Evolutionary conservation across 345 rosid species (phyloP).

Genomic region (Eucalyptus victrix): DNA sequence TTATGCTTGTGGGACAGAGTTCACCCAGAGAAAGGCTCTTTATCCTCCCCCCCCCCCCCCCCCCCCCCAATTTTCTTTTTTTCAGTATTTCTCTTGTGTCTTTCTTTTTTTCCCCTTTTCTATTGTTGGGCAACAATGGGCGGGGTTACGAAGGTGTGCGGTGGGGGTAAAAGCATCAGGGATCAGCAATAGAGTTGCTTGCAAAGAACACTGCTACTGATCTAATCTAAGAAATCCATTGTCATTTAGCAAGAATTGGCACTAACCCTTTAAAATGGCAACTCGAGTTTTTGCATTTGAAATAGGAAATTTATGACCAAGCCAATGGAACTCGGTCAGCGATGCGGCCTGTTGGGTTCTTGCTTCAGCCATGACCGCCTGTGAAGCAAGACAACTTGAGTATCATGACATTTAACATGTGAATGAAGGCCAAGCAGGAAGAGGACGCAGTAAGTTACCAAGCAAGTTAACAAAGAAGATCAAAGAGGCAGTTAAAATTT

Average conservation of each 20-base stretch:
- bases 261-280: conserved; percentile 79
- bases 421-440: neutral
- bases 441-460: neutral
- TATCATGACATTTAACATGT: neutral
- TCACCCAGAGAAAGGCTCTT: neutral
- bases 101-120: neutral
- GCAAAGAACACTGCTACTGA: neutral
- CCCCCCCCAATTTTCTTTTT: neutral
- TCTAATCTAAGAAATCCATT: neutral
- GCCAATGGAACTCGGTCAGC: conserved; percentile 91
- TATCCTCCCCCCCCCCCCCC: neutral
- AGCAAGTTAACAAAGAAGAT: neutral
- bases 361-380: conserved; percentile 99
- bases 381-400: neutral
- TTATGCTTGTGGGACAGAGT: neutral
- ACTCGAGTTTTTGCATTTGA: conserved; percentile 93
- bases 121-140: neutral
- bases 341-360: conserved; percentile 98
- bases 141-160: neutral
- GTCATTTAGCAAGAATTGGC: neutral
- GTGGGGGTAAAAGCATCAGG: neutral
- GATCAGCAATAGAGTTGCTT: neutral
- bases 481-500: neutral
- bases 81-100: neutral
- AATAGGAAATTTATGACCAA: conserved; percentile 87